Percentiles rank a stretch among this genome's conserved stretches.
Conservation (phyloP, 2,329 filamentous ascomycete genomes). For the Clarireedia sp. region DNA sequence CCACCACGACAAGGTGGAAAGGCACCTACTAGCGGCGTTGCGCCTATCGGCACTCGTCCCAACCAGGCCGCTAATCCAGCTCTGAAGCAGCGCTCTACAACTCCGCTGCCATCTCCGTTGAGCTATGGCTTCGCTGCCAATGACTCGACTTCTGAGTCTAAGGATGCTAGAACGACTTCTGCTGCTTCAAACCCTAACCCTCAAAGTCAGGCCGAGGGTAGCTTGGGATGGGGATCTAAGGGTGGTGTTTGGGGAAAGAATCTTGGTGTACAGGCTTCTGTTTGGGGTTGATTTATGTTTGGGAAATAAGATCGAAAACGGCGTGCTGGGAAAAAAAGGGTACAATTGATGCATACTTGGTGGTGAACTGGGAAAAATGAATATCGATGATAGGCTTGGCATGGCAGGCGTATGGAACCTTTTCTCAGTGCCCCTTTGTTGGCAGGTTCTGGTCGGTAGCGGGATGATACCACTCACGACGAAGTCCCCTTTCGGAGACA, state of each 20-base stretch:
- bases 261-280: constrained; percentile 85
- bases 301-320: constrained; percentile 5
- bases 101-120: constrained; percentile 83
- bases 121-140: constrained; percentile 62
- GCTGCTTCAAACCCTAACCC: constrained; percentile 50
- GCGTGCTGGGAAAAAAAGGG: constrained; percentile 2
- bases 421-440: constrained; percentile 3
- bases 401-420: constrained; percentile 12
- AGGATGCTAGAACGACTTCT: constrained; percentile 38
- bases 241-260: constrained; percentile 75
- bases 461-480: constrained; percentile 1
- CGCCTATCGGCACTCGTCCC: constrained; percentile 88
- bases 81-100: constrained; percentile 67
- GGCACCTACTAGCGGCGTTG: constrained; percentile 57
- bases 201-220: constrained; percentile 30
- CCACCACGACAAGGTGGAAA: constrained; percentile 63
- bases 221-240: constrained; percentile 66
- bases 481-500: constrained; percentile 1
- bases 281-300: constrained; percentile 66
- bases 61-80: constrained; percentile 49
- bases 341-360: constrained; percentile 8
- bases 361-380: constrained; percentile 4
- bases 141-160: constrained; percentile 38
- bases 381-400: constrained; percentile 11
- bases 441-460: constrained; percentile 7